Percentiles rank a stretch among this genome's conserved stretches.
Conservation (phyloP, 129 eudicot species). For the Ambrosia artemisiifolia region DNA sequence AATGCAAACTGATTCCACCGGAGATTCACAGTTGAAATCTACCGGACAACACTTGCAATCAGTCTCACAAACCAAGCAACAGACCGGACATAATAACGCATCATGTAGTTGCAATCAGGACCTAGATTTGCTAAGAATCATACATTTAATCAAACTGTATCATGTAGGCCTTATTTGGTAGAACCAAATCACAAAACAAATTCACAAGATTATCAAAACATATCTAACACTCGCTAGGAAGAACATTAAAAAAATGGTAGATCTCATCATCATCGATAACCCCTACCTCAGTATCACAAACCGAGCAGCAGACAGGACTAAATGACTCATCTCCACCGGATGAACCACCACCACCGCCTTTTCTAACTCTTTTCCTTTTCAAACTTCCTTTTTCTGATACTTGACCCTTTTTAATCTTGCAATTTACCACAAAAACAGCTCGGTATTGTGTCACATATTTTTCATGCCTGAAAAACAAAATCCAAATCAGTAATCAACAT, state of each 20-base stretch:
- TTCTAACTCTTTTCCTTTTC: conserved; percentile 59
- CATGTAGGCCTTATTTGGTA: background rate
- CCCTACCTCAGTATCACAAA: conserved; percentile 86
- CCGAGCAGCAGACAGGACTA: conserved; percentile 66
- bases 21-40: too few relatives aligned
- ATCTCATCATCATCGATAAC: conserved; percentile 82
- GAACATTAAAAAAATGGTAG: conserved; percentile 79
- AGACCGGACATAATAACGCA: too few relatives aligned
- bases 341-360: conserved; percentile 16
- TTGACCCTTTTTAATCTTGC: conserved; percentile 52
- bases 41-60: too few relatives aligned
- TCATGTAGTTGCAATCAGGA: background rate
- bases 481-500: background rate
- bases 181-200: background rate
- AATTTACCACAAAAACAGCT: conserved; percentile 82
- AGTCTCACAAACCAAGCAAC: too few relatives aligned
- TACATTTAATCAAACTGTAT: background rate
- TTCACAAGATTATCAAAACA: background rate
- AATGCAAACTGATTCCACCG: too few relatives aligned
- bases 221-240: conserved; percentile 80
- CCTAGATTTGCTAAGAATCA: background rate
- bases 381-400: conserved; percentile 46
- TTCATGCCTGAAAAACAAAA: conserved; percentile 71
- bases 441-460: conserved; percentile 87
- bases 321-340: conserved; percentile 27